Evolutionary conservation across 208 protist species (phyloP).

Genomic region (Crithidia expoeki): DNA sequence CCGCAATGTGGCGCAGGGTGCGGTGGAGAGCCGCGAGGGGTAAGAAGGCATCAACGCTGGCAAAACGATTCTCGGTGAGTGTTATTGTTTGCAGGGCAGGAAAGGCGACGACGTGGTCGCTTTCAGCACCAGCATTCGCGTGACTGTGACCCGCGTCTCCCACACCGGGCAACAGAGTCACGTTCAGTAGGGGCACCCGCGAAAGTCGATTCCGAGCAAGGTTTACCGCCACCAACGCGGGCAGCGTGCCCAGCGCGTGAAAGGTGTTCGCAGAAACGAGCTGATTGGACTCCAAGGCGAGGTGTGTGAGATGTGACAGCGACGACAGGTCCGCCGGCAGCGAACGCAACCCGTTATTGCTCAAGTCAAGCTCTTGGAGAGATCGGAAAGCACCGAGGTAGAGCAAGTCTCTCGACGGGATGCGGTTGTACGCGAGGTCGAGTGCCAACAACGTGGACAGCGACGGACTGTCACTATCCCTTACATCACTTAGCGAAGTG

Average conservation of each 20-base stretch:
- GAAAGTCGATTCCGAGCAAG: constrained; percentile 79
- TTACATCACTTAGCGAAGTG: constrained; percentile 41
- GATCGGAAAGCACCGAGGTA: constrained; percentile 66
- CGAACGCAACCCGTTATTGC: constrained; percentile 71
- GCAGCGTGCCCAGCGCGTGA: constrained; percentile 78
- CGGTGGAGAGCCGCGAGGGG: constrained; percentile 64
- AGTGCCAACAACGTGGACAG: constrained; percentile 52
- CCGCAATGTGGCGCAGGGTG: constrained; percentile 67
- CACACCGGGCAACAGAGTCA: neutral
- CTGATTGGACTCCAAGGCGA: constrained; percentile 82
- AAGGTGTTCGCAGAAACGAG: constrained; percentile 62
- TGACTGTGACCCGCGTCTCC: neutral
- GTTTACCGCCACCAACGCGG: constrained; percentile 83
- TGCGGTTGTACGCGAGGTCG: constrained; percentile 87
- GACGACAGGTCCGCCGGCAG: constrained; percentile 74
- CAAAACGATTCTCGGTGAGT: constrained; percentile 67
- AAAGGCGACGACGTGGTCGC: constrained; percentile 35
- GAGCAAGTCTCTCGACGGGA: constrained; percentile 59
- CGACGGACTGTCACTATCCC: constrained; percentile 30
- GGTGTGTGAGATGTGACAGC: constrained; percentile 79
- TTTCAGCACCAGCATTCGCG: too few species aligned
- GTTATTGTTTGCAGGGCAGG: constrained; percentile 73
- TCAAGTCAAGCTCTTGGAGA: constrained; percentile 83
- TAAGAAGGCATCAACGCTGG: constrained; percentile 36
- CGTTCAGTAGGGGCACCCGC: constrained; percentile 57